These are phyloP conservation scores for Cyclotella sp. DNA, from an alignment of 108 stramenopile genomes.

Conservation along the genomic window DNA sequence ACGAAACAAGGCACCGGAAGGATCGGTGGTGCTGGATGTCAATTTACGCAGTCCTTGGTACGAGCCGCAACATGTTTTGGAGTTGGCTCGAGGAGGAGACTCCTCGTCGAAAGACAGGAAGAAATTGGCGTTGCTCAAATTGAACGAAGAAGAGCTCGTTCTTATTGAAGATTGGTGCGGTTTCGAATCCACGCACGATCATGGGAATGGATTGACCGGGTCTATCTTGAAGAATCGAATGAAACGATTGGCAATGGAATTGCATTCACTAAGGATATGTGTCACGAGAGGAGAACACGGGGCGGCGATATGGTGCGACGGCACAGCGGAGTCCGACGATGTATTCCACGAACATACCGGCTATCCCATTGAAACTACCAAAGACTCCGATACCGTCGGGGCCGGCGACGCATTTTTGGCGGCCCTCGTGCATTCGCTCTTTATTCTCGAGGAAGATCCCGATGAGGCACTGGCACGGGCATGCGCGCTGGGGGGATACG, in stretches of 20 bases:
- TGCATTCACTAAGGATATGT: conserved; percentile 46
- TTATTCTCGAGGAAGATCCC: conserved; percentile 31
- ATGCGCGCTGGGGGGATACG: conserved; percentile 50
- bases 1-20: conserved; percentile 38
- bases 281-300: conserved; percentile 52
- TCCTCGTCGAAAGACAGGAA: not conserved
- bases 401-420: conserved; percentile 57
- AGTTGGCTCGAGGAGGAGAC: conserved; percentile 29
- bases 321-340: not conserved
- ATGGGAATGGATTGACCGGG: conserved; percentile 27
- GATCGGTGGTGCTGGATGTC: conserved; percentile 51
- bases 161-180: conserved; percentile 46
- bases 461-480: conserved; percentile 36
- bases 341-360: conserved; percentile 43
- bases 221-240: conserved; percentile 31
- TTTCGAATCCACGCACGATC: not conserved
- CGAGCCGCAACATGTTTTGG: conserved; percentile 26
- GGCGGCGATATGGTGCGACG: conserved; percentile 41
- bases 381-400: conserved; percentile 51
- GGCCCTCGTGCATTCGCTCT: conserved; percentile 34
- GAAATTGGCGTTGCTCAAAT: conserved; percentile 49
- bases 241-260: conserved; percentile 22
- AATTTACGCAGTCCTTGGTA: conserved; percentile 57
- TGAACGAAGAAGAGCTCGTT: conserved; percentile 57
- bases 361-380: not conserved